Percentiles rank a stretch among this genome's conserved stretches.
Conservation (phyloP, 441 rosid species). For the Eutrema salsugineum region DNA sequence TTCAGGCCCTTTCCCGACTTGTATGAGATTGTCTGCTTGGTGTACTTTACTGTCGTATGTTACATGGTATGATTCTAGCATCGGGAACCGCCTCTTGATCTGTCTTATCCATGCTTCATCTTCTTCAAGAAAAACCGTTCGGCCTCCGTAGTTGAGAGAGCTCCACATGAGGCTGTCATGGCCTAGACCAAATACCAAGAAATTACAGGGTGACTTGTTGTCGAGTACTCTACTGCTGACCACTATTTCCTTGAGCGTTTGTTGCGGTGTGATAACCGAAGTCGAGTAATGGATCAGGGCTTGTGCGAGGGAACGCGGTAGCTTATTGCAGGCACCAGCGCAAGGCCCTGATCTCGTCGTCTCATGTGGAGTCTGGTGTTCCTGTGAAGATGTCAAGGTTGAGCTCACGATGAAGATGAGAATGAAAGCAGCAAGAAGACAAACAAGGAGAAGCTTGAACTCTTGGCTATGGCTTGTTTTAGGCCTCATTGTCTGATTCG, state of each 20-base stretch:
- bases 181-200: conserved; percentile 88
- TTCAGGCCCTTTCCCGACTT: conserved; percentile 74
- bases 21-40: conserved; percentile 68
- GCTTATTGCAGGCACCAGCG: conserved; percentile 47
- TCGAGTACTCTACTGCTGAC: conserved; percentile 54
- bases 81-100: conserved; percentile 63
- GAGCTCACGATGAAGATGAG: conserved; percentile 59
- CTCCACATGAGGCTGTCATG: conserved; percentile 96
- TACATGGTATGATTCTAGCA: conserved; percentile 74
- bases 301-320: conserved; percentile 59
- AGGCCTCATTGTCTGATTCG: conserved; percentile 51
- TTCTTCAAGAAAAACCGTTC: conserved; percentile 83
- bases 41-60: conserved; percentile 75
- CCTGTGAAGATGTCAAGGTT: conserved; percentile 44
- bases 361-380: conserved; percentile 8
- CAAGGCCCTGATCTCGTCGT: conserved; percentile 31
- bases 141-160: conserved; percentile 83
- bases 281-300: conserved; percentile 76
- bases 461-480: conserved; percentile 46
- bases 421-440: conserved; percentile 53
- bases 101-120: conserved; percentile 85
- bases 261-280: conserved; percentile 78
- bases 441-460: conserved; percentile 58
- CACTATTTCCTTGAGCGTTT: conserved; percentile 67
- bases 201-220: conserved; percentile 80